Evolutionary conservation across 179 eudicot genomes (phyloP), one percentile per base, ranked within the genome.

Genomic region (Spergularia azorica): DNA sequence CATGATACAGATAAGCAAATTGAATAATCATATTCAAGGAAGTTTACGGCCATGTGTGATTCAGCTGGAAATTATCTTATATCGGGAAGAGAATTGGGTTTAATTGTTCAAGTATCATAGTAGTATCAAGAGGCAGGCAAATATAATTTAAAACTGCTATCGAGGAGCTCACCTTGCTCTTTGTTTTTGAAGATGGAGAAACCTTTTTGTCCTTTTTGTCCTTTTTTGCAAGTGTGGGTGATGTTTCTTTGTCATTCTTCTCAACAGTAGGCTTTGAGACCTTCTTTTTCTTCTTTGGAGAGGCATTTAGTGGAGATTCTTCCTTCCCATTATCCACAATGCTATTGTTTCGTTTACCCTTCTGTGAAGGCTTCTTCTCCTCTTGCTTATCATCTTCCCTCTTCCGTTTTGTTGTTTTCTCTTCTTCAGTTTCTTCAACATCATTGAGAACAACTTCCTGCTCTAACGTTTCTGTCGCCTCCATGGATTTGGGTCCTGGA

Each of bases 251-350:
- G 3, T 21, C 71, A 26, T 0, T 26, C 39, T 69, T 78, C 46
- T 43, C 67, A 14, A 20, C 11, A 18, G 61, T 0, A 59, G 82
- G 52, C 68, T 69, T 74, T 36, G 70, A 18, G 20, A 26, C 21
- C 60, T 84, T 87, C 65, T 17, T 82, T 56, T 84, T 88, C 89
- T 83, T 78, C 74, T 87, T 76, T 72, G 55, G 80, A 52, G 46
- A 48, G 1, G 68, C 17, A 59, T 56, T 38, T 52, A 79, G 26
- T 67, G 68, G 66, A 16, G 79, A 43, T 48, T 81, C 72, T n/a
- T 73, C 71, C 58, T 79, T 79, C 41, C 64, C 81, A 46, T 74
- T 69, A 77, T 79, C 66, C 48, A 57, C 62, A 43, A 63, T 52
- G 70, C 70, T 72, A 16, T 64, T 80, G 58, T 51, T 48, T 13